phyloP scores from a whole-genome alignment of 345 rosid species.

The Corchorus capsularis region DNA sequence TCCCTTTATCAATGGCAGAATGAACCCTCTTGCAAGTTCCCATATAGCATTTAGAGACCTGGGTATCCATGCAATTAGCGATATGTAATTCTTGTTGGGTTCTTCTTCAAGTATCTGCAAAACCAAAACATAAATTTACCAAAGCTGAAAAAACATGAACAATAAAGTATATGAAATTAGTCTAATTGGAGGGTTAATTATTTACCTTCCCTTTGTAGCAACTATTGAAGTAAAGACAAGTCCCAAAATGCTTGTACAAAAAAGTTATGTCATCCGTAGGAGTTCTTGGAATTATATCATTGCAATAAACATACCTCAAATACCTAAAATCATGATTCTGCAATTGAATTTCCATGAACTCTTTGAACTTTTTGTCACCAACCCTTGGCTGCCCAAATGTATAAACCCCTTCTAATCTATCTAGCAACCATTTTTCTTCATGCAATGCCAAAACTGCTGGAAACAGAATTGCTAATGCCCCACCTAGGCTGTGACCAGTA shows the following conservation, averaged over 20 bases:
- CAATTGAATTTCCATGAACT: constrained; percentile 47
- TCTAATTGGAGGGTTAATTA: constrained; percentile 10
- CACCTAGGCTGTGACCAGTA: constrained; percentile 74
- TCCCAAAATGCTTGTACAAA: constrained; percentile 5
- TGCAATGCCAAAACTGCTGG: constrained; percentile 52
- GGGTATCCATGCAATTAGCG: not conserved
- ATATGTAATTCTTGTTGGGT: constrained; percentile 9
- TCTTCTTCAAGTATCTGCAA: not conserved
- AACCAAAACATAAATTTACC: not conserved
- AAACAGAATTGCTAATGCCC: constrained; percentile 56
- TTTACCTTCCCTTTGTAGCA: constrained; percentile 34
- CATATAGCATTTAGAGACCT: not conserved
- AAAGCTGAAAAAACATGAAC: not conserved
- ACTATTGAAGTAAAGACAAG: constrained; percentile 5
- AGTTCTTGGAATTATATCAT: constrained; percentile 1
- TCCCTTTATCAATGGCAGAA: constrained; percentile 14
- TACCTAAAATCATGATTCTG: constrained; percentile 38
- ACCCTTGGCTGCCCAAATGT: constrained; percentile 81
- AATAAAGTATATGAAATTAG: constrained; percentile 37
- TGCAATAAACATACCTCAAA: constrained; percentile 33
- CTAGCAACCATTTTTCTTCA: constrained; percentile 39
- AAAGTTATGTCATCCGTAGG: constrained; percentile 2
- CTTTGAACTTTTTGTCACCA: constrained; percentile 55
- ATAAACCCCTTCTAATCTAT: constrained; percentile 60
- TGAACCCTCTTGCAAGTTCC: constrained; percentile 1